Conservation (phyloP, 129 eudicot genomes). For the Arctium lappa region DNA sequence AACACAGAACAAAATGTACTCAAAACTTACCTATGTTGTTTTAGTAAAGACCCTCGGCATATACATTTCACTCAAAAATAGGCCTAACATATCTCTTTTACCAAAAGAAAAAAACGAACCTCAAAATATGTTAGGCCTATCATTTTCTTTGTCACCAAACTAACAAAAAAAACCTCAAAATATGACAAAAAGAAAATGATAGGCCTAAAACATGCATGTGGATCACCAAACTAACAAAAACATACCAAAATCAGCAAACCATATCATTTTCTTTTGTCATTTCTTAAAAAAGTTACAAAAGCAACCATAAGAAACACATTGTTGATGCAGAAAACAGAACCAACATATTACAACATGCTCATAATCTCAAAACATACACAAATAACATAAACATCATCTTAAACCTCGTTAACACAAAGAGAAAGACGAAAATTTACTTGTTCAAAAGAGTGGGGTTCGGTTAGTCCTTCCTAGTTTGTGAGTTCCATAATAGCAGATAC, state of each 20-base stretch:
- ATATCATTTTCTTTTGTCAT: neutral
- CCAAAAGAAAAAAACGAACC: no score
- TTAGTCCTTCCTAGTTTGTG: conserved; percentile 11
- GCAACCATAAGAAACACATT: neutral
- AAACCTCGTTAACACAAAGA: neutral
- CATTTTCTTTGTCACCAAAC: neutral
- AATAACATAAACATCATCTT: conserved; percentile 5
- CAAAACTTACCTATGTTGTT: no score
- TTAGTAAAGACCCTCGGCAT: no score
- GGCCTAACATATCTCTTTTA: no score
- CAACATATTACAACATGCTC: conserved; percentile 6
- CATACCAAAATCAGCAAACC: neutral
- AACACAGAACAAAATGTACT: no score
- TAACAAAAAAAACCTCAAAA: neutral
- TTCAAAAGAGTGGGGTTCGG: neutral
- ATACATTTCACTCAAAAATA: no score
- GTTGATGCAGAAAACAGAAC: neutral
- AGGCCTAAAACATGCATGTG: neutral
- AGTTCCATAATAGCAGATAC: conserved; percentile 30
- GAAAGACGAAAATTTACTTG: neutral
- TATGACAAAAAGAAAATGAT: no score
- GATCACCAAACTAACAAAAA: neutral
- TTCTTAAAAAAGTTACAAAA: neutral
- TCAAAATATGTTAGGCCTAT: no score
- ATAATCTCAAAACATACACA: conserved; percentile 12